Evolutionary conservation across 495 filamentous ascomycete species (phyloP).

Genomic region (Penicillium bovifimosum): DNA sequence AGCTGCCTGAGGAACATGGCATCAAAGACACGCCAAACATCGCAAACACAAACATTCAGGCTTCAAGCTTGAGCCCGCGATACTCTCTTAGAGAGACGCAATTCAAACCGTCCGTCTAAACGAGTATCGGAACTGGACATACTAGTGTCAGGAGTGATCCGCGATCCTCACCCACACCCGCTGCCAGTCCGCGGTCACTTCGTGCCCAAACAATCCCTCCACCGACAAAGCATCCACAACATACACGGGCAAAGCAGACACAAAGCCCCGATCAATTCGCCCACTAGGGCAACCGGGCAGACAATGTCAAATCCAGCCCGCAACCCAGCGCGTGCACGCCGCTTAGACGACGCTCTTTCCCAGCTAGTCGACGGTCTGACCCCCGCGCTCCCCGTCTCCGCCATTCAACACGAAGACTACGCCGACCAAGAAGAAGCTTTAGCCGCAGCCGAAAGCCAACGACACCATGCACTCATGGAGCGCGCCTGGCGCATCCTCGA

Average conservation of each 20-base stretch:
- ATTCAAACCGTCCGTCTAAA: background rate
- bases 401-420: constrained; percentile 30
- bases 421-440: constrained; percentile 42
- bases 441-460: constrained; percentile 40
- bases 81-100: background rate
- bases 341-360: constrained; percentile 52
- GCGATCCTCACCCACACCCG: background rate
- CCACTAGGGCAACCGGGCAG: constrained; percentile 8
- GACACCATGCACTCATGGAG: constrained; percentile 37
- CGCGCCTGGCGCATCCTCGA: constrained; percentile 42
- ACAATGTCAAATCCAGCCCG: constrained; percentile 34
- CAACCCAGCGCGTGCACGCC: constrained; percentile 35
- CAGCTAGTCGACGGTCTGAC: constrained; percentile 49
- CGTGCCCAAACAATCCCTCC: background rate
- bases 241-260: background rate
- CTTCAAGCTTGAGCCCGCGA: constrained; percentile 2
- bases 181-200: background rate
- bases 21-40: constrained; percentile 11
- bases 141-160: background rate
- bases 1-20: background rate
- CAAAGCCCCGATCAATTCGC: background rate
- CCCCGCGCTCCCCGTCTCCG: constrained; percentile 33
- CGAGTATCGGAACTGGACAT: background rate
- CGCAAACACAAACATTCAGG: constrained; percentile 16
- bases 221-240: background rate